phyloP scores from a whole-genome alignment of 2,329 filamentous ascomycete genomes.

The Cadophora gregata region DNA sequence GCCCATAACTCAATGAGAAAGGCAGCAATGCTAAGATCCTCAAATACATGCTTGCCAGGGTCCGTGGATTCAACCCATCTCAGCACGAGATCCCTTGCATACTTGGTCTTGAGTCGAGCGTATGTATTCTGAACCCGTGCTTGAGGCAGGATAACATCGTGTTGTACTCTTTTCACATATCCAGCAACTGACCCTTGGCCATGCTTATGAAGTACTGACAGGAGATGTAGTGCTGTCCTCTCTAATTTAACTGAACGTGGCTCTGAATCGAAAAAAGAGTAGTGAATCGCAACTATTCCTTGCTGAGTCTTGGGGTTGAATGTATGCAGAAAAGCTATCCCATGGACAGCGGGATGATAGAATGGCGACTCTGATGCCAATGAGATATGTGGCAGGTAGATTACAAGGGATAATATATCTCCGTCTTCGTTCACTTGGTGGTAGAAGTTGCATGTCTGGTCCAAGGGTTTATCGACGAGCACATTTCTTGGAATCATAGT shows the following conservation, averaged over 20 bases:
- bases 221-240: conserved; percentile 71
- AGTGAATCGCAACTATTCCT: conserved; percentile 65
- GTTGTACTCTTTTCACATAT: conserved; percentile 82
- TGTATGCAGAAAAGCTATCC: conserved; percentile 77
- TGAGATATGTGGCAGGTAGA: conserved; percentile 79
- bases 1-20: conserved; percentile 93
- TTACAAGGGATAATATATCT: conserved; percentile 59
- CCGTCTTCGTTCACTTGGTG: conserved; percentile 40
- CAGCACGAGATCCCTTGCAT: conserved; percentile 74
- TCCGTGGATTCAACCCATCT: conserved; percentile 88
- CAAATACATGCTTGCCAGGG: conserved; percentile 91
- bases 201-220: conserved; percentile 75
- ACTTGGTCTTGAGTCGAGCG: conserved; percentile 76
- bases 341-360: conserved; percentile 82
- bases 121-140: conserved; percentile 83
- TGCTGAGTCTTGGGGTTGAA: conserved; percentile 54
- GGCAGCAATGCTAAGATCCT: conserved; percentile 88
- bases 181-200: conserved; percentile 68
- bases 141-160: conserved; percentile 82
- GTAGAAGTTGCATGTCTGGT: conserved; percentile 85
- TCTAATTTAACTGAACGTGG: conserved; percentile 55
- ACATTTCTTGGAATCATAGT: conserved; percentile 83
- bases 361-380: conserved; percentile 73
- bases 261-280: conserved; percentile 55
- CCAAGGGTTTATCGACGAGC: conserved; percentile 72